These are phyloP conservation scores for sorghum (Sorghum bicolor) DNA, from an alignment of 176 grass and related monocot species.

Conservation along the genomic window Sorghum_bicolor_NCBIv3 NC_012876.2:5482501-5483000, in stretches of 20 bases:
- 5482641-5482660: slow-evolving; percentile 76
- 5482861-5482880: slow-evolving; percentile 80
- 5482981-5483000: slow-evolving; percentile 39
- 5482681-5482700: slow-evolving; percentile 70
- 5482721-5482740: slow-evolving; percentile 54
- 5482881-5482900: slow-evolving; percentile 63
- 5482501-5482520: slow-evolving; percentile 58
- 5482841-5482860: slow-evolving; percentile 60
- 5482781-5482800: slow-evolving; percentile 53
- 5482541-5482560: slow-evolving; percentile 53
- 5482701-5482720: slow-evolving; percentile 97
- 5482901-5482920: slow-evolving; percentile 48
- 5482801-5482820: slow-evolving; percentile 58
- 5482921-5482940: slow-evolving; percentile 36
- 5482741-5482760: slow-evolving; percentile 69
- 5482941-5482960: slow-evolving; percentile 34
- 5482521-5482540: slow-evolving; percentile 43
- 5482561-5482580: slow-evolving; percentile 60
- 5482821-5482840: slow-evolving; percentile 81
- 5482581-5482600: slow-evolving; percentile 43
- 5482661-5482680: slow-evolving; percentile 65
- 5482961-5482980: slow-evolving; percentile 54
- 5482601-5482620: slow-evolving; percentile 89
- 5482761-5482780: slow-evolving; percentile 49
- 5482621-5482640: slow-evolving; percentile 86